These are phyloP conservation scores for Penicillium herquei DNA, from an alignment of 495 filamentous ascomycete species.

Conservation along the genomic window DNA sequence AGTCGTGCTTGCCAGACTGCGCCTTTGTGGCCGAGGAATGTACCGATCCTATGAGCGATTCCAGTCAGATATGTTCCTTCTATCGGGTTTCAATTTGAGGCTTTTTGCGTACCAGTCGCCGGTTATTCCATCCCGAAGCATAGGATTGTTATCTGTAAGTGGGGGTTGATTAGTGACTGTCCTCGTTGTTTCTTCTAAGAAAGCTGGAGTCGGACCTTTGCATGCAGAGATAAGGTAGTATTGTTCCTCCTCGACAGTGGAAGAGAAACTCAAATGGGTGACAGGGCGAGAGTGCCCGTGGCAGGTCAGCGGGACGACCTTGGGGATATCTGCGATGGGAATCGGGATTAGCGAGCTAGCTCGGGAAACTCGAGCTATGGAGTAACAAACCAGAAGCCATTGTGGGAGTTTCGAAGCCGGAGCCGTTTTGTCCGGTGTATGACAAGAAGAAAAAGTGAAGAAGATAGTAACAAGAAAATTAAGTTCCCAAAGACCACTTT, in stretches of 20 bases:
- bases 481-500: not conserved
- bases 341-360: not conserved
- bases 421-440: not conserved
- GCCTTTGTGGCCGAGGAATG: slow-evolving; percentile 96
- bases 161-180: not conserved
- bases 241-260: slow-evolving; percentile 76
- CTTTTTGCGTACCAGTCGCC: slow-evolving; percentile 72
- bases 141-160: slow-evolving; percentile 83
- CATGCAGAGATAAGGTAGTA: slow-evolving; percentile 98
- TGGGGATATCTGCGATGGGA: slow-evolving; percentile 51
- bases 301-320: slow-evolving; percentile 88
- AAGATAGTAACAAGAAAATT: not conserved
- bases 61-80: not conserved
- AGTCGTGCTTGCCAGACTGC: slow-evolving; percentile 94
- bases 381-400: slow-evolving; percentile 17
- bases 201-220: slow-evolving; percentile 64
- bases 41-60: slow-evolving; percentile 71
- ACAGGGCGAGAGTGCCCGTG: slow-evolving; percentile 96
- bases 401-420: not conserved
- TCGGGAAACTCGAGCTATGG: not conserved
- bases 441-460: not conserved
- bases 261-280: slow-evolving; percentile 91
- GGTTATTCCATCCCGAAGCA: slow-evolving; percentile 95
- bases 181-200: not conserved
- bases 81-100: no score